Evolutionary conservation across 306 rosid genomes (phyloP).

Genomic region (Vigna unguiculata): DNA sequence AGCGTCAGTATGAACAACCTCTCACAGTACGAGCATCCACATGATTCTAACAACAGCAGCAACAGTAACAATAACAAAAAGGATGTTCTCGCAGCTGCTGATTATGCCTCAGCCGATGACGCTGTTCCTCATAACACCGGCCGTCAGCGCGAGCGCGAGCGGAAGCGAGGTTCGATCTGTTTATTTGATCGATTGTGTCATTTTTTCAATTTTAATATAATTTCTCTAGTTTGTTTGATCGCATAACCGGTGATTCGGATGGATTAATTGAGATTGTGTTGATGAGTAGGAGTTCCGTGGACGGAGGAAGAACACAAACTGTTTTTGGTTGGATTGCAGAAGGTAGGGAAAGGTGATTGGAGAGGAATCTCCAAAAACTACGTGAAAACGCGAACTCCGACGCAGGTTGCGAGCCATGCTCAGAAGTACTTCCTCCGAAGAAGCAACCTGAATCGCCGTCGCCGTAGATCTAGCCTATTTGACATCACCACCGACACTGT

Average conservation of each 20-base stretch:
- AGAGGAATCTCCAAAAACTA: conserved; percentile 95
- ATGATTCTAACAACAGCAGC: conserved; percentile 33
- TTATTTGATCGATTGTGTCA: conserved; percentile 35
- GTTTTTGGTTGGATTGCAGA: conserved; percentile 87
- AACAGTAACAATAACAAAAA: conserved; percentile 48
- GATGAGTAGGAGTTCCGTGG: conserved; percentile 87
- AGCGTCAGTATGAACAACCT: conserved; percentile 96
- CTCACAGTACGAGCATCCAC: conserved; percentile 88
- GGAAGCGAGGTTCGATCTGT: conserved; percentile 84
- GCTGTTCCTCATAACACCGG: conserved; percentile 65
- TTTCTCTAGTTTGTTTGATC: neutral
- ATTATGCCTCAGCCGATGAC: conserved; percentile 91
- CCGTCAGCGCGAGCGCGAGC: conserved; percentile 84
- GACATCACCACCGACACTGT: conserved; percentile 97
- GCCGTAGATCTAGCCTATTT: conserved; percentile 98
- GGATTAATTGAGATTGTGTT: conserved; percentile 30
- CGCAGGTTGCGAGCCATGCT: conserved; percentile 99
- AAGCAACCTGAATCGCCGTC: conserved; percentile 92
- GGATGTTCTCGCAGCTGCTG: conserved; percentile 57
- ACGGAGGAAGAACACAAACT: conserved; percentile 98
- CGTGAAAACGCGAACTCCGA: conserved; percentile 97
- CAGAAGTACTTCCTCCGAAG: conserved; percentile 97
- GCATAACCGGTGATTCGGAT: neutral
- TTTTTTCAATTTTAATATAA: neutral
- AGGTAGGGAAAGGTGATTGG: conserved; percentile 99